Evolutionary conservation across 192 early-diverging fungal genomes (phyloP).

Genomic region (Bifiguratus adelaidae): DNA sequence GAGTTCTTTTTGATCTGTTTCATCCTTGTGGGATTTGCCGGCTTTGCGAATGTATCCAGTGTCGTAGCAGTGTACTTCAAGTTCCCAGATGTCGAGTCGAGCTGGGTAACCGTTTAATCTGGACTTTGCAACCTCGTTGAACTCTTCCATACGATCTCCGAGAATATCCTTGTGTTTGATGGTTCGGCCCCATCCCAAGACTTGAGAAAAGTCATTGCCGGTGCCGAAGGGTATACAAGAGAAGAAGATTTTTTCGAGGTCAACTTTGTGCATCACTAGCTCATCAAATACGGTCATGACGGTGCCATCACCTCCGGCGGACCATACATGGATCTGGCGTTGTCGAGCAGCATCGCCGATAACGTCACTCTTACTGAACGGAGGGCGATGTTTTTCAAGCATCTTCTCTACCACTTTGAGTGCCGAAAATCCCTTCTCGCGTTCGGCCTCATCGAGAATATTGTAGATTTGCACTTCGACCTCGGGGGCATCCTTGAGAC

Average conservation of each 20-base stretch:
- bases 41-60: conserved; percentile 53
- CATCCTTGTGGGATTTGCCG: conserved; percentile 31
- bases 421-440: conserved; percentile 40
- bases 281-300: conserved; percentile 58
- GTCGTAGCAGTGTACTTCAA: conserved; percentile 42
- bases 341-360: conserved; percentile 24
- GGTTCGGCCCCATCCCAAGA: conserved; percentile 67
- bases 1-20: conserved; percentile 28
- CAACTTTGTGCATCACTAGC: conserved; percentile 46
- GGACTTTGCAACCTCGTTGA: conserved; percentile 44
- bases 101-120: conserved; percentile 51
- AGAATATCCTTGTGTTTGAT: conserved; percentile 41
- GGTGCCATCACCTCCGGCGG: conserved; percentile 68
- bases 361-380: conserved; percentile 22
- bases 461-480: conserved; percentile 70
- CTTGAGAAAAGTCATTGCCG: conserved; percentile 67
- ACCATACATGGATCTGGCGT: conserved; percentile 59
- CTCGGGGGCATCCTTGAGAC: conserved; percentile 45
- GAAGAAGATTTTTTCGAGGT: conserved; percentile 54
- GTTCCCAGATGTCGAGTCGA: conserved; percentile 61
- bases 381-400: conserved; percentile 5
- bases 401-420: conserved; percentile 23
- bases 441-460: conserved; percentile 45
- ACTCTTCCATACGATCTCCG: conserved; percentile 38
- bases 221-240: conserved; percentile 70